Percentiles rank a stretch among this genome's conserved stretches.
Conservation (phyloP, 2,329 filamentous ascomycete species). For the Plectosphaerella plurivora region DNA sequence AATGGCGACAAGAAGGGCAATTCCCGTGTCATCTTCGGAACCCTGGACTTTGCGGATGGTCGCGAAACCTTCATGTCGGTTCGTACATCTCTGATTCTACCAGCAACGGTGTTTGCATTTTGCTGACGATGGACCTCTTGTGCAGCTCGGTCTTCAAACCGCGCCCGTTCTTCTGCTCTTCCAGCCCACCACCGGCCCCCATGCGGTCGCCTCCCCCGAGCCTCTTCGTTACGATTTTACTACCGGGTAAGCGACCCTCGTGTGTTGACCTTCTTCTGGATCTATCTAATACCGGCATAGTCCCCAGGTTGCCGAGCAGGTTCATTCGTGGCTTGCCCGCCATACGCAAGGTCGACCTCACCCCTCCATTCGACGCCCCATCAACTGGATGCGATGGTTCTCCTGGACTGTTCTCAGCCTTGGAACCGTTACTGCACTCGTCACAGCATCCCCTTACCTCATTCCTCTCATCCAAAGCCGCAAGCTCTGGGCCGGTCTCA, state of each 20-base stretch:
- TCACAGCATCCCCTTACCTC: conserved; percentile 72
- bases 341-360: conserved; percentile 75
- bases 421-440: conserved; percentile 63
- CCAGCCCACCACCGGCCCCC: conserved; percentile 76
- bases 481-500: conserved; percentile 89
- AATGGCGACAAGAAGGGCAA: conserved; percentile 75
- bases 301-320: conserved; percentile 67
- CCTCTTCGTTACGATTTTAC: conserved; percentile 84
- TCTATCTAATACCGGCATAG: conserved; percentile 34
- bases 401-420: conserved; percentile 64
- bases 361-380: conserved; percentile 73
- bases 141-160: conserved; percentile 84
- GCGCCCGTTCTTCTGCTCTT: conserved; percentile 87
- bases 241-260: conserved; percentile 54
- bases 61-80: conserved; percentile 84
- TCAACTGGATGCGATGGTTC: conserved; percentile 79
- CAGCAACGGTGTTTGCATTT: background rate
- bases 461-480: conserved; percentile 81
- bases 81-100: conserved; percentile 20
- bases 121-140: conserved; percentile 4
- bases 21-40: conserved; percentile 72
- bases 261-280: background rate
- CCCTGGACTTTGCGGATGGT: conserved; percentile 83
- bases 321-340: conserved; percentile 74
- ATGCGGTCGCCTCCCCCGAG: conserved; percentile 64